These are phyloP conservation scores for Leccinum subrobustum DNA, from an alignment of 1,284 basidiomycete species.

Conservation along the genomic window DNA sequence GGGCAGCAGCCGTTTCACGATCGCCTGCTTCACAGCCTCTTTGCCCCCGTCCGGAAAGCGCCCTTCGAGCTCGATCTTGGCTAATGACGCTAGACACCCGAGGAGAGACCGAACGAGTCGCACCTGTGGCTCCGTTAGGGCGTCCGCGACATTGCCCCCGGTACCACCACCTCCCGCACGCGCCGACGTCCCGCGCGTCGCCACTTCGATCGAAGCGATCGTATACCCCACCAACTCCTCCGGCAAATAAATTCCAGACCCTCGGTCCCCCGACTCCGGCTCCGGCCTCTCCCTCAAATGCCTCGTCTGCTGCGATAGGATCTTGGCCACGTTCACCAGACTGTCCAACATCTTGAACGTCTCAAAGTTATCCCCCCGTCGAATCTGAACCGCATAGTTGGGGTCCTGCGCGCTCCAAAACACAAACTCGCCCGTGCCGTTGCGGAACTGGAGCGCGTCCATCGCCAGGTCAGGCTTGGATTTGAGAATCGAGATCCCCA, in stretches of 20 bases:
- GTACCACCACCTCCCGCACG: slow-evolving; percentile 33
- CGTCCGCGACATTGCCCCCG: slow-evolving; percentile 62
- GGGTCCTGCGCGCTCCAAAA: slow-evolving; percentile 82
- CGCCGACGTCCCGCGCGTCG: slow-evolving; percentile 60
- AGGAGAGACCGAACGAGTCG: slow-evolving; percentile 78
- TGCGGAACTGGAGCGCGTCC: slow-evolving; percentile 69
- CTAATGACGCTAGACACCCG: slow-evolving; percentile 66
- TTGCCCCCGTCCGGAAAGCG: slow-evolving; percentile 62
- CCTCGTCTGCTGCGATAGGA: slow-evolving; percentile 69
- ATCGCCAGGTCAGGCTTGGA: slow-evolving; percentile 69
- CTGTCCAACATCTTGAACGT: slow-evolving; percentile 77
- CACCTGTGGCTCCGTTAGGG: slow-evolving; percentile 74
- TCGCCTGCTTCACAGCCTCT: slow-evolving; percentile 75
- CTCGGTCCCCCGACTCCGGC: slow-evolving; percentile 68
- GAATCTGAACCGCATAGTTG: slow-evolving; percentile 57
- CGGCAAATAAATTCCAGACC: slow-evolving; percentile 81
- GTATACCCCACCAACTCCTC: slow-evolving; percentile 92
- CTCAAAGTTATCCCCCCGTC: slow-evolving; percentile 53
- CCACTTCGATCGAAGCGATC: slow-evolving; percentile 78
- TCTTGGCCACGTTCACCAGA: slow-evolving; percentile 67
- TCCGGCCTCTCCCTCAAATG: slow-evolving; percentile 75
- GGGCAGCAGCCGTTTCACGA: slow-evolving; percentile 84
- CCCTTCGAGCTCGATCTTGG: slow-evolving; percentile 64
- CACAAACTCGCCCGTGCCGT: slow-evolving; percentile 79
- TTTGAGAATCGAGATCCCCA: slow-evolving; percentile 78